Evolutionary conservation across 176 grass and related monocot genomes (phyloP), one percentile per base, ranked within the genome.

Genomic region (Ensete glaucum): DNA sequence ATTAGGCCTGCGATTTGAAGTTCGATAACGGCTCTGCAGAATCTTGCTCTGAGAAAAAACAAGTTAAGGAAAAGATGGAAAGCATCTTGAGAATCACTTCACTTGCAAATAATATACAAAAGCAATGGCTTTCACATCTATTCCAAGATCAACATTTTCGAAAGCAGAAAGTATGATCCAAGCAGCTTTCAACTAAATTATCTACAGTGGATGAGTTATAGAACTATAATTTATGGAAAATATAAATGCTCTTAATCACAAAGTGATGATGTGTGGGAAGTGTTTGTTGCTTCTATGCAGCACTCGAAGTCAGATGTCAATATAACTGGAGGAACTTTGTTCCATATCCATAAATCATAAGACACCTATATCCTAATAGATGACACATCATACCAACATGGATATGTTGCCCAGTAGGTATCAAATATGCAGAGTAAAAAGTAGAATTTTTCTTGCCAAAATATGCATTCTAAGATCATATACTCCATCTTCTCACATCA

Each of bases 11-110:
- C 83, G 60, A 96, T 85, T 78, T 92, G 93, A 17, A 96, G 88
- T 70, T 92, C 89, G 9, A 79, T 90, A 50, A 96, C 85, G 69
- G 89, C 83, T 79, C 83, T 92, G 82, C 93, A 96, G 74, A 92
- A 96, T 71, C 93, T 86, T 85, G 93, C 87, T 90, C 89, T 96
- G 77, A 59, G 84, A 78, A 65, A 57, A 26, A 71, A 1, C 8
- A 52, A 17, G 73, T 80, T 51, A 82, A 84, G 88, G 82, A 91
- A 80, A 55, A 80, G 9, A 25, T 62, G 2, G 52, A 63, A 50
- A 63, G n/a, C 58, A 54, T 72, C 16, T 49, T 77, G 9, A 13
- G 19, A 22, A 6, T 67, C 10, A 52, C 20, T 76, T 24, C 19
- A 65, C 1, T 54, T 23, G 0, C 65, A 50, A 11, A 43, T 43